Evolutionary conservation across 306 rosid species (phyloP), one percentile per base, ranked within the genome.

Genomic region (peach (Prunus persica)): DNA sequence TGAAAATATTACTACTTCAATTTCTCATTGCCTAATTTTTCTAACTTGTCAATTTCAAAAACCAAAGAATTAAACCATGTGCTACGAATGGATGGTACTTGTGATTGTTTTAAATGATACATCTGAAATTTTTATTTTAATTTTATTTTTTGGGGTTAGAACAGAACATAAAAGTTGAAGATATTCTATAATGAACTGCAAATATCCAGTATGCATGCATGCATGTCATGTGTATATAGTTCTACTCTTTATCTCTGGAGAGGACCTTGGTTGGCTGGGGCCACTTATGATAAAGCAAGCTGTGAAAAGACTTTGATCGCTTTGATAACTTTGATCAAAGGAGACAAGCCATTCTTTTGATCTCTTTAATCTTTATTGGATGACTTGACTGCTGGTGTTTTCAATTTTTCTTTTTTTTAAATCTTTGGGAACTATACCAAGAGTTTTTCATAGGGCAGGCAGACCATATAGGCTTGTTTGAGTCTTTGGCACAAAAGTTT

Each of bases 401-500:
- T 76, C 57, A 9, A 51, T 38, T 43, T 7, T 14, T 22, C 2
- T 10, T 43, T 43, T 11, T 9, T 15, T 38, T 0, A 1, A 6
- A 24, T 51, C 45, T 75, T 32, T 38, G 56, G 34, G 30, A 25
- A 41, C 25, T 43, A 51, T 64, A 25, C 73, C 79, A 22, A 65
- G 22, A 43, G 34, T 14, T 1, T 75, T 24, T 22, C 54, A 54
- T 38, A 3, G 51, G 65, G 61, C 38, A 11, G 18, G 65, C 34
- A 3, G 28, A 8, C 0, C 8, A 8, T 56, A 3, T 63, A 19
- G 73, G 43, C 25, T 57, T 25, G 80, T 51, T 68, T 68, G 74
- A 77, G 75, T 68, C 46, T 69, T 58, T 58, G 80, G 38, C 67
- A 58, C 65, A 62, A 62, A 70, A 69, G 81, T 69, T 77, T 69